Conservation (phyloP, 257 asterid genomes). For the Solanum bukasovii region DNA sequence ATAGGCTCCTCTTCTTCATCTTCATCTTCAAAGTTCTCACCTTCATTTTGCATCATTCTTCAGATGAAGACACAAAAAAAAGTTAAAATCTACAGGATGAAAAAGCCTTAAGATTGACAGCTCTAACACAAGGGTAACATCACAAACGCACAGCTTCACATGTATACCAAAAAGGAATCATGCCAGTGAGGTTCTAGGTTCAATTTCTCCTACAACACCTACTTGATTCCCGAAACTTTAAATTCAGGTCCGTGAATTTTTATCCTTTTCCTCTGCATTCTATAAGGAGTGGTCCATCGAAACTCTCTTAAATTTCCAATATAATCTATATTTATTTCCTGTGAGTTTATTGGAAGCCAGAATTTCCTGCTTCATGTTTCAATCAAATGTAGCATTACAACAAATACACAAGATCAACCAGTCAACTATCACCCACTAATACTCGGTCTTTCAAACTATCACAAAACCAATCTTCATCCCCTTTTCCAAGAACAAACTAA, state of each 20-base stretch:
- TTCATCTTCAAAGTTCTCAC: slow-evolving; percentile 34
- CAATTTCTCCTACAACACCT: background rate
- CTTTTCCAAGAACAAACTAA: background rate
- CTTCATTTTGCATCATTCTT: slow-evolving; percentile 26
- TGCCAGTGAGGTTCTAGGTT: background rate
- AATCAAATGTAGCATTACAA: background rate
- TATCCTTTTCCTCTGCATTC: background rate
- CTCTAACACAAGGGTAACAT: background rate
- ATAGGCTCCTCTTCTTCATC: slow-evolving; percentile 60
- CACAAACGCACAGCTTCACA: background rate
- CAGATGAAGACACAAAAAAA: background rate
- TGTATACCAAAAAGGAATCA: background rate
- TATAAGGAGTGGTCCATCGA: background rate
- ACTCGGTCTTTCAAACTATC: background rate
- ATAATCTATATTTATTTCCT: background rate
- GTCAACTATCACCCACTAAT: background rate
- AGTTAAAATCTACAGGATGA: background rate
- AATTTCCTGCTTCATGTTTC: background rate
- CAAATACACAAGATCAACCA: background rate
- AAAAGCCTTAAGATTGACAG: background rate
- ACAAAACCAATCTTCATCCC: background rate
- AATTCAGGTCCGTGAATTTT: background rate
- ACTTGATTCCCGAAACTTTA: background rate
- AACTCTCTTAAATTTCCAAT: background rate
- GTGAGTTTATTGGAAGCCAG: background rate